These are phyloP conservation scores for Chytriomyces sp. DNA, from an alignment of 192 early-diverging fungal species.

Conservation along the genomic window DNA sequence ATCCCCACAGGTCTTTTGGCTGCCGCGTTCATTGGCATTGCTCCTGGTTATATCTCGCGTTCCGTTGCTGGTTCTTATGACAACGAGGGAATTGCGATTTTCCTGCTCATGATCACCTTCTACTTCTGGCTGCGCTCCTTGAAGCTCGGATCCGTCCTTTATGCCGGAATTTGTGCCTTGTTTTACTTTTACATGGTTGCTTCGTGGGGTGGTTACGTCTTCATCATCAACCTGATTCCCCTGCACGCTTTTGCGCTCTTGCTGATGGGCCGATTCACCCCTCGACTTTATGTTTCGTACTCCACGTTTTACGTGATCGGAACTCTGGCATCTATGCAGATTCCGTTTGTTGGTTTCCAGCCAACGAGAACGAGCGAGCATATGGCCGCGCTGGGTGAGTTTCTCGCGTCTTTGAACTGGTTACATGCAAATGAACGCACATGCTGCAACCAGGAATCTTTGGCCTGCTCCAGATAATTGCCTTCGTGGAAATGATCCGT, in stretches of 20 bases:
- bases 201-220: conserved; percentile 99
- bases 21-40: conserved; percentile 97
- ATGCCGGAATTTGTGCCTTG: conserved; percentile 80
- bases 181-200: conserved; percentile 99
- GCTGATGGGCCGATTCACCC: conserved; percentile 94
- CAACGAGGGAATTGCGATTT: conserved; percentile 99
- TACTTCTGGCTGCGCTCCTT: conserved; percentile 98
- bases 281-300: conserved; percentile 93
- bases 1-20: conserved; percentile 66
- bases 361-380: conserved; percentile 97
- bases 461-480: conserved; percentile 93
- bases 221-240: conserved; percentile 98
- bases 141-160: conserved; percentile 91
- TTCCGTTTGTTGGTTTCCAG: conserved; percentile 99
- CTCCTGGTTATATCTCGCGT: conserved; percentile 99
- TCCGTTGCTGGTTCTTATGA: conserved; percentile 99
- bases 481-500: conserved; percentile 85
- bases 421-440: conserved; percentile 8
- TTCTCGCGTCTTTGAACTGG: conserved; percentile 2
- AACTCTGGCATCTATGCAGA: conserved; percentile 96
- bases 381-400: conserved; percentile 93
- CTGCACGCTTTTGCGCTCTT: conserved; percentile 93
- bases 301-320: conserved; percentile 98
- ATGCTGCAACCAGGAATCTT: conserved; percentile 72
- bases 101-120: conserved; percentile 96